Evolutionary conservation across 2,329 filamentous ascomycete species (phyloP).

Genomic region (Dendrostoma leiphaemia): DNA sequence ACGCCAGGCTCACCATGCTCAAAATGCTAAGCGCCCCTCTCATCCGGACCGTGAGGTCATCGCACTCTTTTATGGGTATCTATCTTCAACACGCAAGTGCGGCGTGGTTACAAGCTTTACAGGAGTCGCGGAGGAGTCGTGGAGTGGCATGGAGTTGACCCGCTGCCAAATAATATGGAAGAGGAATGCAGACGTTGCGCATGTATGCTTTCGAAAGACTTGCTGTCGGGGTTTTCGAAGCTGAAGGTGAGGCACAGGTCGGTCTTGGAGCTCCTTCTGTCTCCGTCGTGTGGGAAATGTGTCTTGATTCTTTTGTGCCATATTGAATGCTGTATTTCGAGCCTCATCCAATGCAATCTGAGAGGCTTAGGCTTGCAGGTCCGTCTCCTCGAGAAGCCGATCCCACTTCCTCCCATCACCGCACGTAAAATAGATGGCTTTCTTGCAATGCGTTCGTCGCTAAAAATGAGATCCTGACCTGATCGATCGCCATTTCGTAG

Average conservation of each 20-base stretch:
- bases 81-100: not conserved
- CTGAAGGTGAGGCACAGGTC: too few species aligned
- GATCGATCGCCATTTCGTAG: slow-evolving; percentile 6
- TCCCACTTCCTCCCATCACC: not conserved
- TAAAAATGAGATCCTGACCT: slow-evolving; percentile 7
- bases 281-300: too few species aligned
- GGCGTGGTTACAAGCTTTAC: not conserved
- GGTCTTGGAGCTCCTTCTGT: too few species aligned
- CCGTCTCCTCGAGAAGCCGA: not conserved
- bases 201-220: too few species aligned
- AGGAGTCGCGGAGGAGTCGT: not conserved
- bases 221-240: too few species aligned
- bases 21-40: not conserved
- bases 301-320: not conserved
- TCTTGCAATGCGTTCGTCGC: slow-evolving; percentile 4
- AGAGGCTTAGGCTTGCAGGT: not conserved
- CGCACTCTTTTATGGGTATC: not conserved
- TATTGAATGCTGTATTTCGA: not conserved
- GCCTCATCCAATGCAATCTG: not conserved
- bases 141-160: too few species aligned
- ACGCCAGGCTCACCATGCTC: not conserved
- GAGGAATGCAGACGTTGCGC: too few species aligned
- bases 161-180: too few species aligned
- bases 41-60: not conserved
- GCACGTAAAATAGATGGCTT: not conserved